Percentiles rank a stretch among this genome's conserved stretches.
Evolutionary conservation across 768 basidiomycete species (phyloP).

Genomic region (Leccinum sublutescens): DNA sequence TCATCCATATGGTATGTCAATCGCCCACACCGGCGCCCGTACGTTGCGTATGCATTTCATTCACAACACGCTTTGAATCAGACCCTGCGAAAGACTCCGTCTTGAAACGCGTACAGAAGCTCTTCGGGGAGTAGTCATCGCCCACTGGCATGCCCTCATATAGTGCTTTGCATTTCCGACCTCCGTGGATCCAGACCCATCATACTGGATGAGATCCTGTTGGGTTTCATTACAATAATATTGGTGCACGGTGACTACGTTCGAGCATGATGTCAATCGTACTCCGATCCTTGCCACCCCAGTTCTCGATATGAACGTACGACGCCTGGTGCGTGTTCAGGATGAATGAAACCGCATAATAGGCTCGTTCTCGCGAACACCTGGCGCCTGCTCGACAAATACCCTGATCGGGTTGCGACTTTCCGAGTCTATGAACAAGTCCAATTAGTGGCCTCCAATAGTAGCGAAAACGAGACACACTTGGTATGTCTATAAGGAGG

Average conservation of each 20-base stretch:
- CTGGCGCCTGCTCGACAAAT: slow-evolving; percentile 65
- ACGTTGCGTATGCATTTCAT: slow-evolving; percentile 9
- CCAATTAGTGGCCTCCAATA: slow-evolving; percentile 4
- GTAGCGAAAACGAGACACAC: slow-evolving; percentile 45
- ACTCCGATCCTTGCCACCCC: slow-evolving; percentile 9
- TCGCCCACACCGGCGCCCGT: slow-evolving; percentile 1
- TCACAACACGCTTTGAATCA: slow-evolving; percentile 17
- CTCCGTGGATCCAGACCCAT: slow-evolving; percentile 9
- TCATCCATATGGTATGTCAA: slow-evolving; percentile 87
- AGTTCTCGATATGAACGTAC: slow-evolving; percentile 11
- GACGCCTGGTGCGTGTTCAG: slow-evolving; percentile 15
- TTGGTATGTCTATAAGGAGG: slow-evolving; percentile 75
- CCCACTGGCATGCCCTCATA: slow-evolving; percentile 1
- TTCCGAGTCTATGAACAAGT: slow-evolving; percentile 50
- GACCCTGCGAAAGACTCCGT: slow-evolving; percentile 96
- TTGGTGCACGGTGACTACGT: slow-evolving; percentile 16
- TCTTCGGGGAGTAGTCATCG: slow-evolving; percentile 78
- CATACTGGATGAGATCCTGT: slow-evolving; percentile 20
- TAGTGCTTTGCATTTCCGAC: slow-evolving; percentile 7
- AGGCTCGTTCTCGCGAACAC: slow-evolving; percentile 68
- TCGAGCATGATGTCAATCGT: slow-evolving; percentile 14
- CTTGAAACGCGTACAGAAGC: slow-evolving; percentile 93
- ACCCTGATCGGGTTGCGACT: slow-evolving; percentile 60
- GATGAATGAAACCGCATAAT: slow-evolving; percentile 64
- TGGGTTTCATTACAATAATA: slow-evolving; percentile 24